Evolutionary conservation across 2,329 filamentous ascomycete genomes (phyloP).

Genomic region (Neofusicoccum sp.): DNA sequence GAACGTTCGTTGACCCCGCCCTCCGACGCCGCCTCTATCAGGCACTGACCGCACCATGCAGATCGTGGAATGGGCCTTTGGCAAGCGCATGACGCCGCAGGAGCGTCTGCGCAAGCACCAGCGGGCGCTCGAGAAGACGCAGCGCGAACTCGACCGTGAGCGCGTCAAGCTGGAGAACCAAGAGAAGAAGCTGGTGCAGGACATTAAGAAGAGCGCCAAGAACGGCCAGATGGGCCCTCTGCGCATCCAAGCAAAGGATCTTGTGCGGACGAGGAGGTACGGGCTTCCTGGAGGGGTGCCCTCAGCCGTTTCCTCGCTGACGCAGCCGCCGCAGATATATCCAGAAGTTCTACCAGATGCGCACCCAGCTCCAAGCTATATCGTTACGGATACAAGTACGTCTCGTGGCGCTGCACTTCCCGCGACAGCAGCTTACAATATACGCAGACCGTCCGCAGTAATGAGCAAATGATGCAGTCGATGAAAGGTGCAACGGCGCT

Average conservation of each 20-base stretch:
- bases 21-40: background rate
- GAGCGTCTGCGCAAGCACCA: constrained; percentile 92
- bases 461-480: constrained; percentile 99
- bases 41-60: constrained; percentile 41
- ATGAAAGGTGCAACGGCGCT: constrained; percentile 97
- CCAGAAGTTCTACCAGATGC: constrained; percentile 98
- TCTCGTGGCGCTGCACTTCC: background rate
- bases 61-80: constrained; percentile 99
- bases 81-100: constrained; percentile 97
- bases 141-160: constrained; percentile 92
- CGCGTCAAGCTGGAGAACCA: constrained; percentile 96
- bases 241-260: constrained; percentile 96
- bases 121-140: constrained; percentile 93
- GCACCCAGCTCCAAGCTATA: constrained; percentile 94
- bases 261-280: constrained; percentile 83
- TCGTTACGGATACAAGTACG: constrained; percentile 86
- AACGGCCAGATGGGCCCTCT: constrained; percentile 98
- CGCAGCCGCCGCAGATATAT: constrained; percentile 65
- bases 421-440: constrained; percentile 20
- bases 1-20: constrained; percentile 53
- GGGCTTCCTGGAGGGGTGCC: constrained; percentile 6
- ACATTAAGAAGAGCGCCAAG: constrained; percentile 98
- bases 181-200: constrained; percentile 91
- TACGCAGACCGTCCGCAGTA: constrained; percentile 84
- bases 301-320: background rate